A percentile compares a stretch with the other conserved stretches of the same genome.
phyloP scores from a whole-genome alignment of 805 yeast species.

The Monosporozyma siamensis region DNA sequence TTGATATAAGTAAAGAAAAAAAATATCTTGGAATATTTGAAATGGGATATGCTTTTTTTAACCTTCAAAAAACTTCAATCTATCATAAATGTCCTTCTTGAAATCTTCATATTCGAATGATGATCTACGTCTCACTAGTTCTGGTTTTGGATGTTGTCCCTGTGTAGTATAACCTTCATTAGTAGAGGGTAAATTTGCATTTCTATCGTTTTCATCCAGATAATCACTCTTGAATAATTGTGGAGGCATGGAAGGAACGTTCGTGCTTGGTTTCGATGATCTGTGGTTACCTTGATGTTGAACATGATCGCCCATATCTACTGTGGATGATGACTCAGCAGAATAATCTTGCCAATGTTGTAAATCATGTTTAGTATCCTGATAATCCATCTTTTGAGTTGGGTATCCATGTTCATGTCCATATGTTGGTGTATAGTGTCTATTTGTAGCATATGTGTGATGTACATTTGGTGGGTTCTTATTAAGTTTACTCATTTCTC shows the following conservation, averaged over 20 bases:
- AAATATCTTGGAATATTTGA: not conserved
- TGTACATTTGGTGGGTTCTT: not conserved
- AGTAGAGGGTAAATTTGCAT: not conserved
- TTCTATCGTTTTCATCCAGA: not conserved
- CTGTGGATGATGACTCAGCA: not conserved
- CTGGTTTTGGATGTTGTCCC: constrained; percentile 4
- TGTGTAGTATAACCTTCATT: not conserved
- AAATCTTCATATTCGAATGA: constrained; percentile 27
- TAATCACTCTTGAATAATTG: not conserved
- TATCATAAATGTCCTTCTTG: constrained; percentile 26
- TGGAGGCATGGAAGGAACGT: not conserved
- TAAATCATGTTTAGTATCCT: constrained; percentile 10
- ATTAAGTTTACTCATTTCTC: not conserved
- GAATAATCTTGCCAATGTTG: constrained; percentile 8
- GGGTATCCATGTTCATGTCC: not conserved
- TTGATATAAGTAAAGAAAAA: not conserved
- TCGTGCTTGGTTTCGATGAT: not conserved
- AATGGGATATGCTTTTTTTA: not conserved
- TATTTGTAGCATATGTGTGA: not conserved
- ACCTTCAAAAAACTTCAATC: constrained; percentile 20
- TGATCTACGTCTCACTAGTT: constrained; percentile 15
- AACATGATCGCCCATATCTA: constrained; percentile 12
- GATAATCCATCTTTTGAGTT: constrained; percentile 10
- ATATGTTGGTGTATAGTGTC: not conserved
- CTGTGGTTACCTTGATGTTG: not conserved